A percentile compares a stretch with the other conserved stretches of the same genome.
phyloP scores from a whole-genome alignment of 2,329 filamentous ascomycete genomes.

The Davidsoniella eucalypti region DNA sequence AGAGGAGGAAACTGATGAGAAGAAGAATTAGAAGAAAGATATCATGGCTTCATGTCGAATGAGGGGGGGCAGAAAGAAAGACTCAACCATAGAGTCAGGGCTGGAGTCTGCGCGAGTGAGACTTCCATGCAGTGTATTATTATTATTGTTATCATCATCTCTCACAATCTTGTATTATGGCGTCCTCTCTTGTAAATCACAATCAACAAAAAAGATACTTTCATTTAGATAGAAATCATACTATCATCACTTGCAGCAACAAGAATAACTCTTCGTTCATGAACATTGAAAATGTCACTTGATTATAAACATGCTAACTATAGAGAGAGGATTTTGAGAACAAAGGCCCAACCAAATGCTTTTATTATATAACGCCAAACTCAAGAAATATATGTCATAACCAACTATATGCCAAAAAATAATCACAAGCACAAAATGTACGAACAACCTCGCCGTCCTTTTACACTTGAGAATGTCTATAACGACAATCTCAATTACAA shows the following conservation, averaged over 20 bases:
- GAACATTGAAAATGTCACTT: too few relatives aligned
- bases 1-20: neutral
- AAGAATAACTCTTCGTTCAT: too few relatives aligned
- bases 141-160: neutral
- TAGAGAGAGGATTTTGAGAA: too few relatives aligned
- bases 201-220: neutral
- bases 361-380: neutral
- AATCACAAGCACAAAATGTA: too few relatives aligned
- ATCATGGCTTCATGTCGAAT: neutral
- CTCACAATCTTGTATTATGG: too few relatives aligned
- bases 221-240: neutral
- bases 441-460: too few relatives aligned
- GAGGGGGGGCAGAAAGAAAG: too few relatives aligned
- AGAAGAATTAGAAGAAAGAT: neutral
- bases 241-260: too few relatives aligned
- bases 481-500: neutral
- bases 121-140: constrained; percentile 8
- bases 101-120: neutral
- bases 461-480: too few relatives aligned
- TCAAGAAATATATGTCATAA: neutral
- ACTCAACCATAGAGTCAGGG: neutral
- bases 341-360: neutral
- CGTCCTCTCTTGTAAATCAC: neutral
- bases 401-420: neutral
- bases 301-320: too few relatives aligned